These are phyloP conservation scores for Leccinum broughii DNA, from an alignment of 768 basidiomycete genomes.

Conservation along the genomic window DNA sequence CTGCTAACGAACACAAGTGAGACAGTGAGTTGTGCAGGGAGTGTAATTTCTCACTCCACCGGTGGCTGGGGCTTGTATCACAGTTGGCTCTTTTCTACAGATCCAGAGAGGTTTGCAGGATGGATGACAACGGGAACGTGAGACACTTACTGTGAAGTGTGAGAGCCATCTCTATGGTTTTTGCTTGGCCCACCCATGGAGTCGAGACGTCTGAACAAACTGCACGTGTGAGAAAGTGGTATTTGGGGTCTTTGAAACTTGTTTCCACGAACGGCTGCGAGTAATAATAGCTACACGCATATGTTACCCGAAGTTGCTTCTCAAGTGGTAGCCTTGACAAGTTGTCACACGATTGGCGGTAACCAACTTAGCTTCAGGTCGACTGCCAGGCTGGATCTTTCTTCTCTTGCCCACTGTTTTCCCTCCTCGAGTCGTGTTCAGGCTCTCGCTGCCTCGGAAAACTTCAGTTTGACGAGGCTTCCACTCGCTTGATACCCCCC, in stretches of 20 bases:
- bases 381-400: constrained; percentile 2
- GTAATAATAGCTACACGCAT: not conserved
- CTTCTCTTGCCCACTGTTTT: constrained; percentile 3
- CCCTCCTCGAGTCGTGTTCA: constrained; percentile 5
- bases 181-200: constrained; percentile 6
- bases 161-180: constrained; percentile 34
- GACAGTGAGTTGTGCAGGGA: constrained; percentile 2
- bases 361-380: constrained; percentile 14
- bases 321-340: constrained; percentile 1
- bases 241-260: not conserved
- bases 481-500: constrained; percentile 30
- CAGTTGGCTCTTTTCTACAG: constrained; percentile 17
- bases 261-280: not conserved
- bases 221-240: too few relatives aligned
- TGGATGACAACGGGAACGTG: constrained; percentile 1
- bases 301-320: constrained; percentile 21
- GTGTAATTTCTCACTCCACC: constrained; percentile 14
- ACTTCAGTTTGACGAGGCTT: constrained; percentile 25
- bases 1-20: constrained; percentile 13
- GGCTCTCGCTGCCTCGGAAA: constrained; percentile 28
- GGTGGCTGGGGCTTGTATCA: constrained; percentile 19
- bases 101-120: constrained; percentile 16
- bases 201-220: not conserved
- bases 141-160: constrained; percentile 18
- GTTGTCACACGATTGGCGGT: constrained; percentile 22